phyloP scores from a whole-genome alignment of 441 rosid genomes.

The Adansonia grandidieri region DNA sequence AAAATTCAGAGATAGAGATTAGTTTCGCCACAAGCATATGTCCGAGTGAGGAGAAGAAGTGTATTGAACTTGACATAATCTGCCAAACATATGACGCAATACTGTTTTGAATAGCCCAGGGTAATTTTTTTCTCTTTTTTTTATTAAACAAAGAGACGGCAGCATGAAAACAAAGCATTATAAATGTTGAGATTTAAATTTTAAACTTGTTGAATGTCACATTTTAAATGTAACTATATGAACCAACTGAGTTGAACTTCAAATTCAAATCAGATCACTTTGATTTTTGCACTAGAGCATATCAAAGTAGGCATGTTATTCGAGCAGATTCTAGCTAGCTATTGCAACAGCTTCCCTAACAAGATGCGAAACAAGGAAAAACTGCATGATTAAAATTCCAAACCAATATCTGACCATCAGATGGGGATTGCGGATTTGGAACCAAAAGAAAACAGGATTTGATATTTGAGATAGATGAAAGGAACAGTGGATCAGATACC shows the following conservation, averaged over 20 bases:
- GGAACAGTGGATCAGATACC: not conserved
- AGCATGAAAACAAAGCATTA: too few species aligned
- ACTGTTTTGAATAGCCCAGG: not conserved
- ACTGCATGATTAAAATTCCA: not conserved
- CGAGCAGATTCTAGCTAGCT: not conserved
- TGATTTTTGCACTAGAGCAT: not conserved
- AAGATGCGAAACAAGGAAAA: not conserved
- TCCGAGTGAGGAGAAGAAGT: not conserved
- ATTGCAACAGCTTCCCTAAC: not conserved
- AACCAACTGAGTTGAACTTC: too few species aligned
- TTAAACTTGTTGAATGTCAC: too few species aligned
- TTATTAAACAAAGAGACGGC: too few species aligned
- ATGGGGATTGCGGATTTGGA: not conserved
- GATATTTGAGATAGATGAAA: not conserved
- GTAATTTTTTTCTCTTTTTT: too few species aligned
- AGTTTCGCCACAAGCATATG: not conserved
- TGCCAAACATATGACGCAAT: not conserved
- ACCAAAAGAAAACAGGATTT: not conserved
- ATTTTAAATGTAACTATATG: too few species aligned
- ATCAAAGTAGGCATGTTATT: not conserved
- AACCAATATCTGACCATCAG: not conserved
- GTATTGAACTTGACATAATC: not conserved
- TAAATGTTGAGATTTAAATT: too few species aligned
- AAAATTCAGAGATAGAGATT: constrained; percentile 3
- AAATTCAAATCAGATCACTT: not conserved